Conservation (phyloP, 371 early-diverging fungal species). For the Haplosporangium sp. region DNA sequence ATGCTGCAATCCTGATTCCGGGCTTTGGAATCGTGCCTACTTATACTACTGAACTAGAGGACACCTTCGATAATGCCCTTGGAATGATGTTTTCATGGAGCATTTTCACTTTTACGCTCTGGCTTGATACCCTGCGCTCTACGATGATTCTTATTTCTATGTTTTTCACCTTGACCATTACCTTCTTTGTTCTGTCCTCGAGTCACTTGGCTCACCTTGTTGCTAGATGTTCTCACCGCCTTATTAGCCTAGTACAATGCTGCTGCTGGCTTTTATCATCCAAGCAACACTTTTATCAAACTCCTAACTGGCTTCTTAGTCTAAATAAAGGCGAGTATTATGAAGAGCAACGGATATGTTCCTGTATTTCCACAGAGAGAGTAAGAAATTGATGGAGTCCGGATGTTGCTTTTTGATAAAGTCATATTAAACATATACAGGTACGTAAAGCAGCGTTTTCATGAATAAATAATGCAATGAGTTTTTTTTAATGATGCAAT, state of each 20-base stretch:
- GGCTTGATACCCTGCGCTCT: constrained; percentile 75
- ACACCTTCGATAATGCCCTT: constrained; percentile 66
- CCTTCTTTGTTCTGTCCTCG: constrained; percentile 72
- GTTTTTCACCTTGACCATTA: constrained; percentile 74
- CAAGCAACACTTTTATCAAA: constrained; percentile 65
- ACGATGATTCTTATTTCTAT: constrained; percentile 68
- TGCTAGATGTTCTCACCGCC: constrained; percentile 70
- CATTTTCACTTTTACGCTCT: constrained; percentile 72
- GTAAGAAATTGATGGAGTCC: neutral
- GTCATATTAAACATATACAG: neutral
- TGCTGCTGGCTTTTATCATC: constrained; percentile 70
- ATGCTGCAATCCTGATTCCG: constrained; percentile 72
- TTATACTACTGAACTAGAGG: constrained; percentile 56
- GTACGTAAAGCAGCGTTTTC: neutral
- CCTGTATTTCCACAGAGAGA: neutral
- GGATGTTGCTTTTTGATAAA: constrained; percentile 5
- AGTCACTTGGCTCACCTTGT: constrained; percentile 58
- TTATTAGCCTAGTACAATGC: constrained; percentile 82
- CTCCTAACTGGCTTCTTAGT: constrained; percentile 65
- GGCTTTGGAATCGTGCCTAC: constrained; percentile 63
- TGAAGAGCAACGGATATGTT: neutral
- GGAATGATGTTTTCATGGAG: constrained; percentile 80
- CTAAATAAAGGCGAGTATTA: neutral
- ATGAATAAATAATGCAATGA: neutral
- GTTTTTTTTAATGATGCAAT: constrained; percentile 2